Evolutionary conservation across 2,329 filamentous ascomycete genomes (phyloP), one percentile per base, ranked within the genome.

Genomic region (Myriosclerotinia scirpicola): DNA sequence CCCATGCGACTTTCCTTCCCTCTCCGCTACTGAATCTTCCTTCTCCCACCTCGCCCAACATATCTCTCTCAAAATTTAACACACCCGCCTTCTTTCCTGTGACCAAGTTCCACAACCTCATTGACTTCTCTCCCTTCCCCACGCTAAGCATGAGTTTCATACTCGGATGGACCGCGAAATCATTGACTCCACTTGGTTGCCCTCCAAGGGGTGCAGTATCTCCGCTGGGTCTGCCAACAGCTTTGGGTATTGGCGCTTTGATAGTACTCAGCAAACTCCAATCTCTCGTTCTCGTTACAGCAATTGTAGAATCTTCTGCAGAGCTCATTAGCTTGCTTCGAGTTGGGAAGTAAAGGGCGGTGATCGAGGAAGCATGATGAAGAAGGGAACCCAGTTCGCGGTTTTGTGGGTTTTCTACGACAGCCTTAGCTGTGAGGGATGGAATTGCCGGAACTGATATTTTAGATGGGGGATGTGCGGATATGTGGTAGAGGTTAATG

Each of bases 91-190:
- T 97, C 81, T 94, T 96, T 20, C 93, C 95, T 3, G 94, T 98
- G 71, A 98, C 93, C 70, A 99, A 78, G 75, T 99, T 98, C 95
- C 95, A 99, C 71, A 98, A 79, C 70, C 95, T 83, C 91, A 99
- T 96, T 75, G 89, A 92, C 71, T 87, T 88, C 80, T 99, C 95
- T 71, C 93, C 93, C 74, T 90, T 92, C 72, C 92, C 90, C 11
- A 98, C 93, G 73, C 87, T 96, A 68, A 99, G 87, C 91, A 98
- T 97, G 61, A 99, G 82, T 80, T 97, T 98, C 85, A 96, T 92
- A 77, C 91, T 96, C 0, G 95, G 94, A 77, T 99, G 95, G 36
- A 99, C 90, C 2, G 94, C 92, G 77, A 99, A 96, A 77, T 93
- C 91, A 77, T 97, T 98, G 72, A 98, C 87, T 22, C 95, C 95